Conservation (phyloP, 352 stramenopile genomes). For the Phytophthora europaea region DNA sequence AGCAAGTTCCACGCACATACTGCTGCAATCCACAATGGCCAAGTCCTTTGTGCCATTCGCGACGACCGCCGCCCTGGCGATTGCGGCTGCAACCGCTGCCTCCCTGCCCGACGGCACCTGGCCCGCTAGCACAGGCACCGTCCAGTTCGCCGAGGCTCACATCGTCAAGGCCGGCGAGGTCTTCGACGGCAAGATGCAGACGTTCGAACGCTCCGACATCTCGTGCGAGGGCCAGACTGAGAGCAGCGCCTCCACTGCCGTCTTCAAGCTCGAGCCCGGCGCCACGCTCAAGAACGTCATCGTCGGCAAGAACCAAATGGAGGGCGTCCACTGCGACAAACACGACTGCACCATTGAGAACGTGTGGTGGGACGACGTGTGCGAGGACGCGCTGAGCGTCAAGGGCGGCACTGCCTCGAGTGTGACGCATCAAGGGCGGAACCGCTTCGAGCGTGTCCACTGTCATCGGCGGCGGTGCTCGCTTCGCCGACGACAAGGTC, state of each 20-base stretch:
- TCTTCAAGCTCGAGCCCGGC: neutral
- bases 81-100: slow-evolving; percentile 9
- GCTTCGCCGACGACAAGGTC: slow-evolving; percentile 53
- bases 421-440: slow-evolving; percentile 25
- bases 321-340: neutral
- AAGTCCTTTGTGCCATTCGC: slow-evolving; percentile 7
- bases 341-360: neutral
- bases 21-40: slow-evolving; percentile 18
- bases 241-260: neutral
- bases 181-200: slow-evolving; percentile 27
- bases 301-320: neutral
- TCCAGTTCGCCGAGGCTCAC: slow-evolving; percentile 29
- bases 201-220: neutral
- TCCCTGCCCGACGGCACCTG: slow-evolving; percentile 27
- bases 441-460: slow-evolving; percentile 35
- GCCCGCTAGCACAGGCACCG: slow-evolving; percentile 17
- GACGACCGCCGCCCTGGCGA: slow-evolving; percentile 10
- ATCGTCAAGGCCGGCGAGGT: slow-evolving; percentile 44
- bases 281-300: neutral
- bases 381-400: neutral
- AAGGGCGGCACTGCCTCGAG: neutral
- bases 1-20: neutral
- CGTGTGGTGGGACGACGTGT: neutral
- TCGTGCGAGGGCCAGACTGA: neutral
- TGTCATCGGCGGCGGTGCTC: slow-evolving; percentile 30